Evolutionary conservation across 2,329 filamentous ascomycete species (phyloP), one percentile per base, ranked within the genome.

Genomic region (Aspergillus clavatus): DNA sequence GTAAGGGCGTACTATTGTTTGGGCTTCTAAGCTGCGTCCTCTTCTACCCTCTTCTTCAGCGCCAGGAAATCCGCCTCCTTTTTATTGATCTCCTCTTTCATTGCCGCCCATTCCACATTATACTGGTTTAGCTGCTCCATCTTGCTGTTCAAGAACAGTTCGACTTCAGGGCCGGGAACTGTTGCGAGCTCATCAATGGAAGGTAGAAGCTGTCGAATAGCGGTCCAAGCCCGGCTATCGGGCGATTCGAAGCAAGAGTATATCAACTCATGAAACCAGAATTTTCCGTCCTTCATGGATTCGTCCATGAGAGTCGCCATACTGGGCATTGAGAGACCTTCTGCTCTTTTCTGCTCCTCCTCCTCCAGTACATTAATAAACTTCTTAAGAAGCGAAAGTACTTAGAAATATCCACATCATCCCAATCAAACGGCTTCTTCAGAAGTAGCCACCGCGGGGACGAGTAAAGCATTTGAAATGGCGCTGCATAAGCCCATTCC

Each of bases 401-500:
- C 26, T 28, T 28, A 28, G 26, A 28, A 28, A 28, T 28, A 28
- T 28, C 26, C 26, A 28, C 26, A 28, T 28, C 26, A 12, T 45
- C 27, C 43, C 38, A 45, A 41, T 29, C 21, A 29, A 37, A 28
- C 16, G 43, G 43, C 26, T 24, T 36, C 38, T 37, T 41, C 29
- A 45, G 23, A 18, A 45, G 29, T 21, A 45, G 38, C 43, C 38
- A 41, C 28, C 38, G 23, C 29, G 43, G 43, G 14, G 38, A 28
- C 2, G 28, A 28, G 29, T 41, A 41, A 12, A 41, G 28, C 28
- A 41, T 37, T 23, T 37, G 29, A 21, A 41, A 40, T 19, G 43
- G 43, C 8, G 43, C 43, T 28, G 38, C 22, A 45, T 45, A 45
- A 8, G 31, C 21, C 28, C 21, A 45, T 24, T 45, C 43, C 43